These are phyloP conservation scores for Tremella mesenterica DNA, from an alignment of 768 basidiomycete species.

Conservation along the genomic window DNA sequence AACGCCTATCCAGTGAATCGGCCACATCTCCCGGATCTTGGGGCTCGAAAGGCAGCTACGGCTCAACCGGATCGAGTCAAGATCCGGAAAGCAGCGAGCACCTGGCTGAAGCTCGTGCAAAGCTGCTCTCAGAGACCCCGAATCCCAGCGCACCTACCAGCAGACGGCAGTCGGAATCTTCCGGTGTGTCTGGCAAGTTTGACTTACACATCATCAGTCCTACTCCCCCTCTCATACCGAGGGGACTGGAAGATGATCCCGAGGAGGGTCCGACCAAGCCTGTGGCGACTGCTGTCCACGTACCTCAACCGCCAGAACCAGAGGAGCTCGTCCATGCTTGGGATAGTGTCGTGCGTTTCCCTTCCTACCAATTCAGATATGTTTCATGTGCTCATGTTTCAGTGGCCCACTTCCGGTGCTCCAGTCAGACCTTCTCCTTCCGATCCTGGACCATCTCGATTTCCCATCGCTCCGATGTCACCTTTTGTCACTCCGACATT, in stretches of 20 bases:
- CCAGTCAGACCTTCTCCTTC: conserved; percentile 4
- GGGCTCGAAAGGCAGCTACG: background rate
- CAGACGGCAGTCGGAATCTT: conserved; percentile 4
- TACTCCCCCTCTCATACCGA: conserved; percentile 22
- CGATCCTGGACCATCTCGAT: conserved; percentile 11
- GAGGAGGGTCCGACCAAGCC: background rate
- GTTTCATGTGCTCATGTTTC: background rate
- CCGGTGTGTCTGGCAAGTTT: conserved; percentile 2
- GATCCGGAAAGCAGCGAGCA: conserved; percentile 24
- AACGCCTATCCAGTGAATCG: conserved; percentile 21
- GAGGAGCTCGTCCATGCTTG: conserved; percentile 23
- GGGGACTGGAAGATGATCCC: background rate
- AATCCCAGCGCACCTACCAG: conserved; percentile 2
- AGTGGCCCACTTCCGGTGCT: conserved; percentile 29
- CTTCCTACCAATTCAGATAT: background rate
- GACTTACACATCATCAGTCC: conserved; percentile 17
- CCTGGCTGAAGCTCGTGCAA: conserved; percentile 26
- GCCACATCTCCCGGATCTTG: background rate
- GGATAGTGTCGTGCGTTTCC: conserved; percentile 35
- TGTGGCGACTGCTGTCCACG: conserved; percentile 1
- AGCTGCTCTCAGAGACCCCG: conserved; percentile 11
- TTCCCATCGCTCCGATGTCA: conserved; percentile 25
- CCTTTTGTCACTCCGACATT: conserved; percentile 38
- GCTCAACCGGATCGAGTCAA: background rate
- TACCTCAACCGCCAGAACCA: conserved; percentile 5